Conservation (phyloP, 225 moss, liverwort and hornwort genomes). For the Pseudoscleropodium purum region DNA sequence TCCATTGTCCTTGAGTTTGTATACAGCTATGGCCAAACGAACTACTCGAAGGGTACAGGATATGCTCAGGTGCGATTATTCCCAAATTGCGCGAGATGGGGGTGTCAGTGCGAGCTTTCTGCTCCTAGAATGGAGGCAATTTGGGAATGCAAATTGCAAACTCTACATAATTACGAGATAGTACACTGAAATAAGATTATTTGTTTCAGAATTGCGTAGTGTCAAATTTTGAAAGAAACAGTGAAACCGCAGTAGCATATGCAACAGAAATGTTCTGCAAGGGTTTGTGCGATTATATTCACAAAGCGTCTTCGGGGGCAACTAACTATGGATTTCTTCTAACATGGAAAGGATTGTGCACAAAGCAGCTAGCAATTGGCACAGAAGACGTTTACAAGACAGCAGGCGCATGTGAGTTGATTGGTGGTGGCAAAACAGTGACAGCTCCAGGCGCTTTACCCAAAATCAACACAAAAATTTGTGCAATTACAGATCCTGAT, state of each 20-base stretch:
- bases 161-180: neutral
- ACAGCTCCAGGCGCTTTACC: neutral
- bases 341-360: neutral
- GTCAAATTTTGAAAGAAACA: neutral
- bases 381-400: constrained; percentile 73
- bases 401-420: constrained; percentile 23
- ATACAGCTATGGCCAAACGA: constrained; percentile 3
- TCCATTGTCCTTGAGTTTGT: constrained; percentile 25
- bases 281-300: neutral
- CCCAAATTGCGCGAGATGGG: neutral
- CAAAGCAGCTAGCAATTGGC: constrained; percentile 41
- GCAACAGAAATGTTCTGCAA: too few relatives aligned
- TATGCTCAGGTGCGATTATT: constrained; percentile 27
- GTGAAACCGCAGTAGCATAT: neutral
- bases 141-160: neutral
- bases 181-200: too few relatives aligned
- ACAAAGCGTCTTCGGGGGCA: neutral
- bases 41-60: constrained; percentile 12
- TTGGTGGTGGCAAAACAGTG: constrained; percentile 9
- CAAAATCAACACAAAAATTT: constrained; percentile 21
- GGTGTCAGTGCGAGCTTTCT: neutral
- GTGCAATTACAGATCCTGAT: constrained; percentile 11
- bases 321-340: neutral
- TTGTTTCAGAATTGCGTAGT: too few relatives aligned
- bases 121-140: neutral